Conservation (phyloP, 139 green algal genomes). For the Coelastrella sp. region DNA sequence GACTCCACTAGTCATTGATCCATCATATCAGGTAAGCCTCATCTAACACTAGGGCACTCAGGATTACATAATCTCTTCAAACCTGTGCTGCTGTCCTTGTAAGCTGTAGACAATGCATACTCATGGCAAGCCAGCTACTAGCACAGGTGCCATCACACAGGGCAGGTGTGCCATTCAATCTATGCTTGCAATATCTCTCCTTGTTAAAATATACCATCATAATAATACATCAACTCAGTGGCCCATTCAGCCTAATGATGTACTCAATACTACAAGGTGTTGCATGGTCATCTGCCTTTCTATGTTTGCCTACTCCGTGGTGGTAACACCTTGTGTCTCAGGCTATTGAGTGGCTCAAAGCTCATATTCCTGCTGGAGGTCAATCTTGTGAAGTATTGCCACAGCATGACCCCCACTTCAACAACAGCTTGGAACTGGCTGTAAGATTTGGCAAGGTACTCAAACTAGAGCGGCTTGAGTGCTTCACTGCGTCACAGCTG, state of each 20-base stretch:
- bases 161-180: no score
- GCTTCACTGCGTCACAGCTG: no score
- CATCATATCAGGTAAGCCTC: constrained; percentile 61
- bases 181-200: no score
- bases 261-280: no score
- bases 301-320: not conserved
- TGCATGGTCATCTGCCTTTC: no score
- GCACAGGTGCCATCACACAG: no score
- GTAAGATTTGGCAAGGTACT: constrained; percentile 86
- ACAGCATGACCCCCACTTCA: constrained; percentile 74
- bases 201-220: no score
- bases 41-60: not conserved
- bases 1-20: constrained; percentile 84
- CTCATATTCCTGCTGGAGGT: constrained; percentile 56
- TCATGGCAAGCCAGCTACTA: no score
- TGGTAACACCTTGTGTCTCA: not conserved
- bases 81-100: not conserved
- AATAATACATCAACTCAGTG: no score
- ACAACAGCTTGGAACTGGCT: constrained; percentile 82
- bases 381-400: constrained; percentile 38
- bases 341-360: constrained; percentile 76
- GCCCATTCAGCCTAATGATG: no score
- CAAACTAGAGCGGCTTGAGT: no score
- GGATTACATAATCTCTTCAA: not conserved
- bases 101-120: no score